Evolutionary conservation across 257 asterid genomes (phyloP).

Genomic region (Lycium ferocissimum): DNA sequence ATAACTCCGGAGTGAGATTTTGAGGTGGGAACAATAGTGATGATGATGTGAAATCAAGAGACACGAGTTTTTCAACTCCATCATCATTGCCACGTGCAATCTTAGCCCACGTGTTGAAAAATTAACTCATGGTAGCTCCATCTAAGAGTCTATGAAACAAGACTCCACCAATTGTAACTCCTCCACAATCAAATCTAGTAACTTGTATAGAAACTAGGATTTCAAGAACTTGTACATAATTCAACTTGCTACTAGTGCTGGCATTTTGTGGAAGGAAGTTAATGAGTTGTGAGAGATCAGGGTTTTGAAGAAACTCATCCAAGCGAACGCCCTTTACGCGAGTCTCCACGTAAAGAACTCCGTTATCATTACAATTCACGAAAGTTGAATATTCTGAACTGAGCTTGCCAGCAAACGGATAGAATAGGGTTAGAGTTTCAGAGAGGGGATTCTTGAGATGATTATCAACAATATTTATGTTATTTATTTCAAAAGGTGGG

Average conservation of each 20-base stretch:
- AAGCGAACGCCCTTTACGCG: not conserved
- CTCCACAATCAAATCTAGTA: constrained; percentile 23
- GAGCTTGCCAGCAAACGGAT: not conserved
- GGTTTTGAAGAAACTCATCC: not conserved
- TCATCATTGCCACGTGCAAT: not conserved
- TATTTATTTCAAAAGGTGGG: not conserved
- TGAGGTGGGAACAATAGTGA: not conserved
- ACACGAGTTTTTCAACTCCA: not conserved
- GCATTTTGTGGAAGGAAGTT: constrained; percentile 10
- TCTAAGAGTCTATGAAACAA: not conserved
- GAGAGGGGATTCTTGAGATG: not conserved
- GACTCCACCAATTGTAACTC: not conserved
- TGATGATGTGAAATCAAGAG: constrained; percentile 18
- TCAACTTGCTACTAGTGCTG: not conserved
- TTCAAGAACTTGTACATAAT: constrained; percentile 3
- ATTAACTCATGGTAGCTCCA: not conserved
- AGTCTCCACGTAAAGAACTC: constrained; percentile 1
- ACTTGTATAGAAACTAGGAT: constrained; percentile 23
- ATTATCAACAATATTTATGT: not conserved
- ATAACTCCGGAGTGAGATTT: not conserved
- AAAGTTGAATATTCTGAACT: not conserved
- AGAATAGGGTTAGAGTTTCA: not conserved
- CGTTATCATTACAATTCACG: not conserved
- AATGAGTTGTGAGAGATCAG: not conserved
- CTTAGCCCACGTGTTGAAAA: constrained; percentile 18